phyloP scores from a whole-genome alignment of 352 stramenopile species.

The Globisporangium nagaii region DNA sequence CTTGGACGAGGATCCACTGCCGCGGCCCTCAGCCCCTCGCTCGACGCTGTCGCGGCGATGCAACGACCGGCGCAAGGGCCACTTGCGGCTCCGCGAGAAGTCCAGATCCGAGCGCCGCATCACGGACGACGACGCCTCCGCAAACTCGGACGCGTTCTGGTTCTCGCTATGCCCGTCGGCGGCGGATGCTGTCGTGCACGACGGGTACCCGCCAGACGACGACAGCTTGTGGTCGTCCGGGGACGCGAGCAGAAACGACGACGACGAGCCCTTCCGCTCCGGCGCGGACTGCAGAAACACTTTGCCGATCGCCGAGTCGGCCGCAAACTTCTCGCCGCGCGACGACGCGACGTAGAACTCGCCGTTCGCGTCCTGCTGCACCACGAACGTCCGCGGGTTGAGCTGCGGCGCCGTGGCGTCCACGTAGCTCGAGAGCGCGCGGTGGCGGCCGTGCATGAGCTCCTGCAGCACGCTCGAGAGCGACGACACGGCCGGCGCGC shows the following conservation, averaged over 20 bases:
- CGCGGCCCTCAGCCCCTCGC: background rate
- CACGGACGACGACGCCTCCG: too few relatives aligned
- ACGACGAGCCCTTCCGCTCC: background rate
- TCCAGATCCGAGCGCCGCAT: constrained; percentile 28
- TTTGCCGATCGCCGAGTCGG: constrained; percentile 41
- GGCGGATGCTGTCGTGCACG: background rate
- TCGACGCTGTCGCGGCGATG: constrained; percentile 4
- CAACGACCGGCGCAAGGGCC: constrained; percentile 4
- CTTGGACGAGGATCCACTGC: background rate
- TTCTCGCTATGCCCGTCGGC: background rate
- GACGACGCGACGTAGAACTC: constrained; percentile 36
- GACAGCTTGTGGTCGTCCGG: background rate
- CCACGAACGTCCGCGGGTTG: constrained; percentile 28
- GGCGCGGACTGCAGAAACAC: constrained; percentile 26
- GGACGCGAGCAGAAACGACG: background rate
- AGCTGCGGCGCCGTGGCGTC: constrained; percentile 30
- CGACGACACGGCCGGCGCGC: constrained; percentile 28
- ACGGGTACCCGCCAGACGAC: background rate
- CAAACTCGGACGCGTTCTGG: background rate
- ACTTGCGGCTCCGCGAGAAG: constrained; percentile 19
- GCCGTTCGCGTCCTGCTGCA: constrained; percentile 29
- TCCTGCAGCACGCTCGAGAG: constrained; percentile 44
- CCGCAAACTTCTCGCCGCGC: constrained; percentile 29
- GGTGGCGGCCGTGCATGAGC: constrained; percentile 35
- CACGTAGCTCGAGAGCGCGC: constrained; percentile 32